Evolutionary conservation across 352 stramenopile genomes (phyloP).

Genomic region (Halophytophthora batemanensis): DNA sequence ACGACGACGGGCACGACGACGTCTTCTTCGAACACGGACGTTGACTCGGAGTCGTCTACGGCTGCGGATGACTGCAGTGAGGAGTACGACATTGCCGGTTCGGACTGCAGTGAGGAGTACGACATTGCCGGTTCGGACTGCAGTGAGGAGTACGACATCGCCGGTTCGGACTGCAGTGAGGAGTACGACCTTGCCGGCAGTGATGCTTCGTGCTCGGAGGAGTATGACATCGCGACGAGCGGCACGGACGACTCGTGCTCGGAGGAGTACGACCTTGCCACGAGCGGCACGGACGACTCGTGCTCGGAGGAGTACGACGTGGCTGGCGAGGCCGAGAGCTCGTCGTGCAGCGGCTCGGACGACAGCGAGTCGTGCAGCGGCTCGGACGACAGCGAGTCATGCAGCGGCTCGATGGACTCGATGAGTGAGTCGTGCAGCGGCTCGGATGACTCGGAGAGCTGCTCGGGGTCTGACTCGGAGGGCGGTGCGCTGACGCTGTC

Average conservation of each 20-base stretch:
- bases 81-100: slow-evolving; percentile 8
- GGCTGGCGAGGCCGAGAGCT: slow-evolving; percentile 3
- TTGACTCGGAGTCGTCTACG: slow-evolving; percentile 6
- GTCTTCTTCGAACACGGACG: slow-evolving; percentile 5
- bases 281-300: slow-evolving; percentile 3
- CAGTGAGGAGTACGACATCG: slow-evolving; percentile 23
- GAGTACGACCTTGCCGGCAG: slow-evolving; percentile 25
- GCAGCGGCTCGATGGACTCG: neutral
- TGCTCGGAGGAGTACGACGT: slow-evolving; percentile 4
- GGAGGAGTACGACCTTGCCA: slow-evolving; percentile 21
- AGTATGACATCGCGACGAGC: slow-evolving; percentile 12
- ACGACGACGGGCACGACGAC: slow-evolving; percentile 8
- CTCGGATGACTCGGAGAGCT: neutral
- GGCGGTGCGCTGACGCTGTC: slow-evolving; percentile 17
- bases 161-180: slow-evolving; percentile 24
- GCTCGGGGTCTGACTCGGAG: neutral
- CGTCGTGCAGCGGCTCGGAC: slow-evolving; percentile 2
- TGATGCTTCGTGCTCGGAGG: slow-evolving; percentile 11
- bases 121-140: slow-evolving; percentile 11
- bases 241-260: neutral
- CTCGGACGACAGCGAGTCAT: neutral
- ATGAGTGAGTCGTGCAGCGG: too few relatives aligned
- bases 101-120: slow-evolving; percentile 9
- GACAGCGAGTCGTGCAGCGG: slow-evolving; percentile 3
- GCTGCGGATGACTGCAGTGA: slow-evolving; percentile 14